phyloP scores from a whole-genome alignment of 2,329 filamentous ascomycete genomes.

The Pseudocercospora fuligena region DNA sequence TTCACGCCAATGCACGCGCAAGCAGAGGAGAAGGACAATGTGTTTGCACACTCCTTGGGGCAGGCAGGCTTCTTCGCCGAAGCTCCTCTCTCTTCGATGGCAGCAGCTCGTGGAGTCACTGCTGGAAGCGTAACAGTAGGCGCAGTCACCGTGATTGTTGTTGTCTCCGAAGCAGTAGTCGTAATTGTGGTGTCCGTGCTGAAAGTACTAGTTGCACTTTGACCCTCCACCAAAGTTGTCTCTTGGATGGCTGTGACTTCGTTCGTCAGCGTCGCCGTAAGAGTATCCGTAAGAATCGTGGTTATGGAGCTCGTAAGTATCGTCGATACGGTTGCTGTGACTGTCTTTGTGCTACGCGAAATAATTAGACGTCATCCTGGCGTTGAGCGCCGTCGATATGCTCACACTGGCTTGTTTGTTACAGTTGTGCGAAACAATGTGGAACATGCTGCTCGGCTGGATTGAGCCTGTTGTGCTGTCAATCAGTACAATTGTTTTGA shows the following conservation, averaged over 20 bases:
- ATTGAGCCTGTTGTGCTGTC: constrained; percentile 5
- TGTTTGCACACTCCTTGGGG: not conserved
- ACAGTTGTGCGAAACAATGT: not conserved
- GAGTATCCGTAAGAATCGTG: not conserved
- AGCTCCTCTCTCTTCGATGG: not conserved
- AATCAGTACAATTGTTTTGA: not conserved
- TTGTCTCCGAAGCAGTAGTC: not conserved
- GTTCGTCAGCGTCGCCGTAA: not conserved
- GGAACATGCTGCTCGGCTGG: constrained; percentile 1
- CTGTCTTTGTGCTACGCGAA: not conserved
- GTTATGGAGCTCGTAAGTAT: not conserved
- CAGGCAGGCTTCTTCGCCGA: not conserved
- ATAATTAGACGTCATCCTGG: not conserved
- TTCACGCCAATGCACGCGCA: not conserved
- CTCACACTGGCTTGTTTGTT: not conserved
- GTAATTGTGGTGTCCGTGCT: not conserved
- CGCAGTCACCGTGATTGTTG: not conserved
- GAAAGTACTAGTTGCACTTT: not conserved
- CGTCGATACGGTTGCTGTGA: not conserved
- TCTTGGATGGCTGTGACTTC: not conserved
- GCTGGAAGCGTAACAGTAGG: not conserved
- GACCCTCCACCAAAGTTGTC: not conserved
- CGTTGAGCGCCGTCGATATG: not conserved
- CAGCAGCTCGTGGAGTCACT: not conserved
- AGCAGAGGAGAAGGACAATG: not conserved